These are phyloP conservation scores for Gnetum montanum DNA, from an alignment of 75 land plant species.

Conservation along the genomic window DNA sequence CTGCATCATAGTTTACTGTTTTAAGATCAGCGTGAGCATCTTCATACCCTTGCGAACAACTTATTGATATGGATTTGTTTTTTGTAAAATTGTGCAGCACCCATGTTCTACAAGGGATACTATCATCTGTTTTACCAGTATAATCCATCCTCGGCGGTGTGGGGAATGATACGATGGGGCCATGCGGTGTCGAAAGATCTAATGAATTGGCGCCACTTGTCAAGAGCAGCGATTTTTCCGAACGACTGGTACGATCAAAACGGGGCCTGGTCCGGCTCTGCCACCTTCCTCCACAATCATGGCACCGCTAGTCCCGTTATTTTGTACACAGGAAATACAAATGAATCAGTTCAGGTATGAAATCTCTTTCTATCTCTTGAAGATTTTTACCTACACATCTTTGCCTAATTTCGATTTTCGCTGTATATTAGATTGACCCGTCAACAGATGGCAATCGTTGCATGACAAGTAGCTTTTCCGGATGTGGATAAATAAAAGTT, in stretches of 20 bases:
- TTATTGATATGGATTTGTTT: too few relatives aligned
- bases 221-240: conserved; percentile 17
- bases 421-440: too few relatives aligned
- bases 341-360: conserved; percentile 9
- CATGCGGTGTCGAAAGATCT: conserved; percentile 43
- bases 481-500: too few relatives aligned
- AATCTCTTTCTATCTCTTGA: too few relatives aligned
- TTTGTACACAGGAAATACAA: conserved; percentile 39
- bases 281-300: conserved; percentile 35
- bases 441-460: too few relatives aligned
- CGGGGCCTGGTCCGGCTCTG: conserved; percentile 73
- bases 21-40: too few relatives aligned
- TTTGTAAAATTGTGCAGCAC: conserved; percentile 16
- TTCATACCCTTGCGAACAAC: too few relatives aligned
- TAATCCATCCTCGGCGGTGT: conserved; percentile 24
- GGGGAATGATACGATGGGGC: conserved; percentile 40
- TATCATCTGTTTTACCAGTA: conserved; percentile 45
- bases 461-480: too few relatives aligned
- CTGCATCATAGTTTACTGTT: too few relatives aligned
- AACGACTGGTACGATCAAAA: conserved; percentile 39
- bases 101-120: conserved; percentile 35
- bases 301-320: conserved; percentile 31
- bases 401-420: too few relatives aligned
- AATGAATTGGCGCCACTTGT: conserved; percentile 21
- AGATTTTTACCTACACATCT: conserved; percentile 7